A percentile compares a stretch with the other conserved stretches of the same genome.
Evolutionary conservation across 495 filamentous ascomycete species (phyloP).

Genomic region (Penicillium coprophilum): DNA sequence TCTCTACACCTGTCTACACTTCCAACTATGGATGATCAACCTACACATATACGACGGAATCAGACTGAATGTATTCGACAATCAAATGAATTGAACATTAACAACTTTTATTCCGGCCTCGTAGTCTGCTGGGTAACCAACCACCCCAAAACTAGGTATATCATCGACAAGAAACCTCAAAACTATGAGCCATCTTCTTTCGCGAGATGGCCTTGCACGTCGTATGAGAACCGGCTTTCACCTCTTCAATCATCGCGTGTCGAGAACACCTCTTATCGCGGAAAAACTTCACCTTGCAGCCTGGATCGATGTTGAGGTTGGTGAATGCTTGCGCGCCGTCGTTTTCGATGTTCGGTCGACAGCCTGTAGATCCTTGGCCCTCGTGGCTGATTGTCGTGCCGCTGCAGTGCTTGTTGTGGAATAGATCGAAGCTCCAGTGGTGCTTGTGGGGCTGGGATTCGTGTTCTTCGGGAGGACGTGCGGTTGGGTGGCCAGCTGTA

Average conservation of each 20-base stretch:
- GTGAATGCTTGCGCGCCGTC: constrained; percentile 7
- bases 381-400: constrained; percentile 2
- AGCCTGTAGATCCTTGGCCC: constrained; percentile 13
- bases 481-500: neutral
- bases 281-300: constrained; percentile 16
- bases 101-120: neutral
- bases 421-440: constrained; percentile 19
- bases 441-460: neutral
- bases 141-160: neutral
- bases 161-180: constrained; percentile 17
- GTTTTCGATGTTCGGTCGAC: constrained; percentile 7
- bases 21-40: neutral
- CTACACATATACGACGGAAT: neutral
- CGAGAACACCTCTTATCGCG: constrained; percentile 16
- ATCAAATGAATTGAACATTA: neutral
- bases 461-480: neutral
- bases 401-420: constrained; percentile 9
- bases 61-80: no score
- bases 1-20: no score
- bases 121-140: neutral
- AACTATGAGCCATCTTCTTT: constrained; percentile 17
- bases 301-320: constrained; percentile 10
- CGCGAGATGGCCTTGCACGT: constrained; percentile 3
- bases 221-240: neutral
- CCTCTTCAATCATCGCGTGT: neutral